A percentile compares a stretch with the other conserved stretches of the same genome.
These are phyloP conservation scores for Coemansia sp. DNA, from an alignment of 192 early-diverging fungal genomes.

Conservation along the genomic window DNA sequence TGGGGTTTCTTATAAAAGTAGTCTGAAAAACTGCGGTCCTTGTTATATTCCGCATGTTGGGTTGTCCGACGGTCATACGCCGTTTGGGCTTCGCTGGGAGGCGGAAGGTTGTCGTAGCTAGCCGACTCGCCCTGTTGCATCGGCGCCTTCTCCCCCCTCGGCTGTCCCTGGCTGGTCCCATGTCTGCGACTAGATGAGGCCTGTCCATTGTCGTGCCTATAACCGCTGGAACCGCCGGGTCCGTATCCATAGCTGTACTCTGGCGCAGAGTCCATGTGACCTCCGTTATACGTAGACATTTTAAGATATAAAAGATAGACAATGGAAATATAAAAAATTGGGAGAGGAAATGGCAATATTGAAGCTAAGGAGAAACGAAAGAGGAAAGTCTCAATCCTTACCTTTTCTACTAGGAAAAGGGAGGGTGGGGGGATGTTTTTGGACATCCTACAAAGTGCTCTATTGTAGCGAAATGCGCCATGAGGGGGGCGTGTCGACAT, in stretches of 20 bases:
- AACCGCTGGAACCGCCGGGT: not conserved
- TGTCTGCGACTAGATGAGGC: not conserved
- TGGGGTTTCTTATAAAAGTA: slow-evolving; percentile 48
- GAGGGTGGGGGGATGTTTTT: not conserved
- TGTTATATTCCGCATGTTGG: not conserved
- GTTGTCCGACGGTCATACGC: not conserved
- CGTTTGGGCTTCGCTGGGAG: slow-evolving; percentile 10
- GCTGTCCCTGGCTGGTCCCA: not conserved
- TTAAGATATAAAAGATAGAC: not conserved
- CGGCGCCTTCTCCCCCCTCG: slow-evolving; percentile 8
- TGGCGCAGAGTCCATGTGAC: slow-evolving; percentile 6
- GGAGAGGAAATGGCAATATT: not conserved
- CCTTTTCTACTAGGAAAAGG: not conserved
- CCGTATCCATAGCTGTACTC: slow-evolving; percentile 9
- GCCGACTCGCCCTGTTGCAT: slow-evolving; percentile 19
- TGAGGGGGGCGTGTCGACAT: not conserved
- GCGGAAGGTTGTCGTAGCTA: slow-evolving; percentile 17
- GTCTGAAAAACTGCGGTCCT: slow-evolving; percentile 22
- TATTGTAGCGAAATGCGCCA: not conserved
- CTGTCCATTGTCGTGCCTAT: not conserved
- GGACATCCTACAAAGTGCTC: not conserved
- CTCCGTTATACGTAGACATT: slow-evolving; percentile 6
- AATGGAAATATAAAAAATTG: slow-evolving; percentile 2
- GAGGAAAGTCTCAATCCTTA: not conserved
- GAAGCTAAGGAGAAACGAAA: not conserved